phyloP scores from a whole-genome alignment of 352 stramenopile species.

The Pythium sukuiense region DNA sequence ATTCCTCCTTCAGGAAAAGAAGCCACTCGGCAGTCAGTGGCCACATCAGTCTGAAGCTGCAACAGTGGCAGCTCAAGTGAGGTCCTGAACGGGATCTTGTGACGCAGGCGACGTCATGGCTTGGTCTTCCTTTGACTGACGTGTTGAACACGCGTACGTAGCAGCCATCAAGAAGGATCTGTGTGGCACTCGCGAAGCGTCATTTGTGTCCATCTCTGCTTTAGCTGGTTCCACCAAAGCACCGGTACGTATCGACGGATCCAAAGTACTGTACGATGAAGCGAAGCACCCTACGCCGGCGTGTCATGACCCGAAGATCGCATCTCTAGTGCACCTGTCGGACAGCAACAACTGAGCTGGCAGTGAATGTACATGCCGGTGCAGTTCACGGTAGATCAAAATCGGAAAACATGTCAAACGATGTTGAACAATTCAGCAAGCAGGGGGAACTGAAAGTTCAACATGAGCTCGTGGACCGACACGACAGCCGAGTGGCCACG shows the following conservation, averaged over 20 bases:
- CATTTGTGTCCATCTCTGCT: background rate
- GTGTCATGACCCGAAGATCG: background rate
- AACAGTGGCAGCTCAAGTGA: background rate
- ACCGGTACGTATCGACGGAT: too few species aligned
- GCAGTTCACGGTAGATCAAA: background rate
- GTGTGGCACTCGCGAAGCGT: background rate
- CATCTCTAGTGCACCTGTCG: background rate
- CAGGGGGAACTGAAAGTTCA: background rate
- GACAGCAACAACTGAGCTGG: background rate
- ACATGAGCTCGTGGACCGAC: background rate
- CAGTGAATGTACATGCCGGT: background rate
- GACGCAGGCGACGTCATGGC: constrained; percentile 24
- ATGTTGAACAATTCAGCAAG: background rate
- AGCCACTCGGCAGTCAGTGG: background rate
- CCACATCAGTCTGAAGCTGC: constrained; percentile 3
- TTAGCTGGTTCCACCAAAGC: background rate
- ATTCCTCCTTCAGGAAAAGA: background rate
- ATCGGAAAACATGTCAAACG: background rate
- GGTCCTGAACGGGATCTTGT: constrained; percentile 14
- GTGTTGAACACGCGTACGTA: background rate
- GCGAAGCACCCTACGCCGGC: background rate
- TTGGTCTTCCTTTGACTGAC: background rate
- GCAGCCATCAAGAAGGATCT: background rate
- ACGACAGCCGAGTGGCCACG: background rate
- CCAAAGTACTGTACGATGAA: background rate